Base-by-base conservation (phyloP, 495 filamentous ascomycete species). In the Hypoxylon trugodes region DNA sequence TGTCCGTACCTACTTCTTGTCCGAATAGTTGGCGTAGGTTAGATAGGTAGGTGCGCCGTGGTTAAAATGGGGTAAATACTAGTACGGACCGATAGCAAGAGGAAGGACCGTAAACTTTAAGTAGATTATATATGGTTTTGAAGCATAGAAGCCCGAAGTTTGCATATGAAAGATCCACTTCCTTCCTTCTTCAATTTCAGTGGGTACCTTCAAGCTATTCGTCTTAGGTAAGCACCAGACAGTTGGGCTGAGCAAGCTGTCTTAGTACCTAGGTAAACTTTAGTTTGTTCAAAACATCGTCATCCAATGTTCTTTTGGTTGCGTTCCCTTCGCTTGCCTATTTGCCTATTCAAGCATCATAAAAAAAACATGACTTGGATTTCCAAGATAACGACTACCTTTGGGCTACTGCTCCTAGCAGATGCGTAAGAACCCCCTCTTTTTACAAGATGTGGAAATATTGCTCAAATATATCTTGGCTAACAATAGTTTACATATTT, bases 371-470 rank as follows among this genome's bases (percentile, higher is more conserved):
- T 91, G 89, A 85, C 86, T 59, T 87, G 86, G 79, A 70, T 89
- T 57, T 87, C 89, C 25, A 85, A 84, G 57, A 59, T 85, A 28
- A 79, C 87, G 43, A 90, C 87, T 25, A 71, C 82, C 59, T 77
- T 91, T 42, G 90, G 90, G 54, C 75, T 88, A 4, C 54, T 91
- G 50, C 77, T 92, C 48, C 81, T 93, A 6, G 85, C 81, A 9
- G 89, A 93, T 73, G 88, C 89, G 90, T 93, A 84, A 71, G 89
- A 19, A 36, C 45, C 35, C 22, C 58, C 13, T 30, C 40, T 22
- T 33, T 35, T 30, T 28, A 35, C 21, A 35, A n/a, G n/a, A n/a
- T n/a, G n/a, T n/a, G n/a, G n/a, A n/a, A n/a, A 13, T 16, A 38
- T 4, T 30, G 28, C 12, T 33, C 26, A 38, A 49, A 19, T 47